Base-by-base conservation (phyloP, 768 basidiomycete species). In the Leccinum aurantiacum region DNA sequence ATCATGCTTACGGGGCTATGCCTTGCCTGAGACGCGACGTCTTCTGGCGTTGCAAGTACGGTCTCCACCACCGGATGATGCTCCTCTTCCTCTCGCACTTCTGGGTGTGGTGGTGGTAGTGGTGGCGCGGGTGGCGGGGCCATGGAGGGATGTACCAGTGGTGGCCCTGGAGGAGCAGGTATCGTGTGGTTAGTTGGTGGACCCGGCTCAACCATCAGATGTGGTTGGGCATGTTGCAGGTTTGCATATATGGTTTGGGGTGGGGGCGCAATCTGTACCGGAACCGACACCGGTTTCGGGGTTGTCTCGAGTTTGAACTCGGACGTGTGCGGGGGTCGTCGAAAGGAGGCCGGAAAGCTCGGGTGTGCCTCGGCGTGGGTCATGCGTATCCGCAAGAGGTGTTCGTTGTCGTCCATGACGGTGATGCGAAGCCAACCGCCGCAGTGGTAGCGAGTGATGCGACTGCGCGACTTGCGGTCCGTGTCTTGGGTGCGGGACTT, bases 391-490 rank as follows among this genome's bases (percentile, higher is more conserved):
- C 72, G 72, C 33, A 74, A 57, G 27, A 75, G 72, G 29, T 66
- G 67, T 48, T 74, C 72, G 48, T 75, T 74, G 56, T 74, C 74
- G 22, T 74, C 74, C 74, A 74, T 72, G 59, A 75, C 74, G 29
- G 72, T 74, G 60, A 74, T 75, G 22, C 74, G 72, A 24, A 74
- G 65, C 72, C 72, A 74, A 17, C 72, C 72, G 2, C 74, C 72
- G 33, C 72, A 74, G 38, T 75, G 74, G 25, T 72, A 74, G 37
- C 72, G 72, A 1, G 69, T 72, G 60, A 74, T 74, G 49, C 74
- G 71, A 58, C 68, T 70, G 17, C 72, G 70, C 53, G 74, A 75
- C 62, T 75, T 75, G 52, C 72, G 72, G 46, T 73, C 72, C 25
- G 69, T 49, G 47, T 72, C 70, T 50, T 69, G 74, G 4, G 70